Base-by-base conservation (phyloP, 2,329 filamentous ascomycete species). In the Colletotrichum sp. region DNA sequence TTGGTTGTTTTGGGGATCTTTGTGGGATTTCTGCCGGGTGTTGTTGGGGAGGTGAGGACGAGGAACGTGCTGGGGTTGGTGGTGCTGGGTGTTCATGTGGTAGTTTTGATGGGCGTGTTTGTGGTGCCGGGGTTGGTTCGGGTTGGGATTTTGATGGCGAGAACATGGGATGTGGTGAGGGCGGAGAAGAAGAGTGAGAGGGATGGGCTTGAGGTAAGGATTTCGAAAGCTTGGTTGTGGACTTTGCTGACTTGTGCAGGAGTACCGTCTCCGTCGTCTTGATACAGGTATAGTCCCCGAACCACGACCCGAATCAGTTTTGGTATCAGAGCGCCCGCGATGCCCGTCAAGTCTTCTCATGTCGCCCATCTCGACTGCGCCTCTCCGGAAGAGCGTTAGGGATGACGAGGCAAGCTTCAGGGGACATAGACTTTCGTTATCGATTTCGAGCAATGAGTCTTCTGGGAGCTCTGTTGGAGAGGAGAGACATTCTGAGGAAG, bases 1-100 rank as follows among this genome's bases (percentile, higher is more conserved):
- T 36, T 74, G 18, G 30, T 66, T 18, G 26, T 71, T 4, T 24
- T 59, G 36, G 48, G 65, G 16, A 18, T 73, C 0, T 73, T 21
- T 24, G 34, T 63, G 16, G 36, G 36, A 4, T 73, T 73, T 21
- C 57, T 73, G 12, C 71, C 64, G 9, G 64, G 26, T 2, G 55
- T 68, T 16, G 34, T 36, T 12, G 71, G 4, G 6, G 64, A 68
- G 24, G 43, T 21, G 43, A 16, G 34, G n/a, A 14, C 14, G 10
- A 60, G 60, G 16, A 52, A 16, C n/a, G 21, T 63, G 16, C 18
- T 68, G 1, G 71, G 71, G 8, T 36, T 73, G 2, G 71, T 57
- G 18, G 18, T 73, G 10, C 6, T 73, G 26, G 48, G 64, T 2
- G 14, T 68, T 39, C 65, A 73, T 24, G 9, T 1, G 0, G 13